Evolutionary conservation across 106 monocot species (phyloP), one percentile per base, ranked within the genome.

Genomic region (Dendrobium catenatum): DNA sequence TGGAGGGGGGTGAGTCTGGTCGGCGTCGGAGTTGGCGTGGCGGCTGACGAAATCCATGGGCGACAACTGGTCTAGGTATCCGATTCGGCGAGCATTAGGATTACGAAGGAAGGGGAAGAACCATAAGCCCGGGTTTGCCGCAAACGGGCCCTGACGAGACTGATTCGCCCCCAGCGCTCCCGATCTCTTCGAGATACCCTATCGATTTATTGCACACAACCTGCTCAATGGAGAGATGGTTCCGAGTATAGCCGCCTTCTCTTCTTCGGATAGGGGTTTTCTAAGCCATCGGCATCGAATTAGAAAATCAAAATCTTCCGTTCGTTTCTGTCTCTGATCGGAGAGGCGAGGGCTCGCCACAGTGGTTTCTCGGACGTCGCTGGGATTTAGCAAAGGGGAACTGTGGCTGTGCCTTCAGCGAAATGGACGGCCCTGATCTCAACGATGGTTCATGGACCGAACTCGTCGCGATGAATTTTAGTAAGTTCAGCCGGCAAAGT

Each of bases 101-200:
- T 87, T 88, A 27, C 84, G 78, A 48, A 82, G 27, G 85, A 87
- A 18, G 87, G 72, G 37, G 78, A 83, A 78, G 83, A 83, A 78
- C 90, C 81, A 79, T 17, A 81, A 80, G 83, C 83, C 66, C 84
- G 58, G 72, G 70, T 78, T 75, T 77, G 94, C 86, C 88, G 77
- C 88, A 67, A 78, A 68, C 81, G 86, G 86, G 86, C 91, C 42
- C 77, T 76, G 86, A 77, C 90, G 90, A 43, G 94, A 95, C 81
- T 98, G 94, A 89, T 86, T 91, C 79, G 92, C 98, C 86, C 94
- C 98, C 94, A 98, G 94, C 76, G 89, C 94, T 82, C 17, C 89
- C 73, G 88, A 89, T 82, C 89, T 82, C 55, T 46, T 46, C 75
- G 56, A 77, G 51, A 77, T 72, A 15, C 31, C 4, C 40, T 18